Conservation (phyloP, 768 basidiomycete genomes). For the Porpolomopsis calyptriformis region DNA sequence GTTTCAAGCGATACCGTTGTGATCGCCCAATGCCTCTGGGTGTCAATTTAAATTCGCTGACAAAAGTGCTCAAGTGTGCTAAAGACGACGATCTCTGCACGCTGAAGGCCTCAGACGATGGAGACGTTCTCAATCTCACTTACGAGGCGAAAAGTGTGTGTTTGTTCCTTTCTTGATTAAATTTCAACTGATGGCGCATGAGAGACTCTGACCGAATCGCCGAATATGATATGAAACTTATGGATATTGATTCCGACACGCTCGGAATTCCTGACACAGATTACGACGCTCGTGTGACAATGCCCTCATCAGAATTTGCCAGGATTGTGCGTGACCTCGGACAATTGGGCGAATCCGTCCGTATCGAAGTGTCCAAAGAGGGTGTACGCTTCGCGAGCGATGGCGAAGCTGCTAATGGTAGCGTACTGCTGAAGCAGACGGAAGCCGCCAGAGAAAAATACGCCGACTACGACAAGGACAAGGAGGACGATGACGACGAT, state of each 20-base stretch:
- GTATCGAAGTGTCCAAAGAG: conserved; percentile 93
- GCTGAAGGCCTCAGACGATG: conserved; percentile 84
- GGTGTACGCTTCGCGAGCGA: conserved; percentile 89
- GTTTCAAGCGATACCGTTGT: conserved; percentile 85
- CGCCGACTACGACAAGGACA: conserved; percentile 30
- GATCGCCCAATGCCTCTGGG: conserved; percentile 91
- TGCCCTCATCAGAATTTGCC: conserved; percentile 79
- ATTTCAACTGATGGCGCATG: conserved; percentile 1
- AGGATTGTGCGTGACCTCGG: conserved; percentile 90
- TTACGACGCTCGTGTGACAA: conserved; percentile 85
- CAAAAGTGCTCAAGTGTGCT: conserved; percentile 94
- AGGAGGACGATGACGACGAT: conserved; percentile 28
- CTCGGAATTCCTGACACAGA: conserved; percentile 96
- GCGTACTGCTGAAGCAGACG: conserved; percentile 69
- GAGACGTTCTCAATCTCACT: conserved; percentile 75
- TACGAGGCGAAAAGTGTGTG: conserved; percentile 81
- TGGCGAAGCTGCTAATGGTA: conserved; percentile 90
- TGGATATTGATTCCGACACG: conserved; percentile 96
- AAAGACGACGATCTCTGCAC: conserved; percentile 92
- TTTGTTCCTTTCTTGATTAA: conserved; percentile 5
- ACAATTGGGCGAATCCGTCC: conserved; percentile 84
- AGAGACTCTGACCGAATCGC: conserved; percentile 86
- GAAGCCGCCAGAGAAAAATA: conserved; percentile 38
- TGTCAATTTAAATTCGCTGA: conserved; percentile 76
- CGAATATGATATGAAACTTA: conserved; percentile 98